phyloP scores from a whole-genome alignment of 805 yeast species.

The Lachancea quebecensis region DNA sequence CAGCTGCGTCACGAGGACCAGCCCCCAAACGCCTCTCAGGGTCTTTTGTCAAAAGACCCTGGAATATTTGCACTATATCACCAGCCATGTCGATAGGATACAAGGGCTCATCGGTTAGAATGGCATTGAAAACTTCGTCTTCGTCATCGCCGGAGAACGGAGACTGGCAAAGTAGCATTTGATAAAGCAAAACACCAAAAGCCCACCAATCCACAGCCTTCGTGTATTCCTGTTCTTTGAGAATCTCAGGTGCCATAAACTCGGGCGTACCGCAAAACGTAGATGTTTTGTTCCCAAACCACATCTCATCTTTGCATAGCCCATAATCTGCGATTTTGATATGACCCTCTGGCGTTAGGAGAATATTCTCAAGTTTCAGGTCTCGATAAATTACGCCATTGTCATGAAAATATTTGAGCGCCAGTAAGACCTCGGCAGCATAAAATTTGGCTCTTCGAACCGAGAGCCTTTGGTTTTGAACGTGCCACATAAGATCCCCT shows the following conservation, averaged over 20 bases:
- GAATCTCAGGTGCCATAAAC: slow-evolving; percentile 97
- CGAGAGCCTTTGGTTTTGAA: slow-evolving; percentile 84
- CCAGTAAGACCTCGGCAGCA: slow-evolving; percentile 92
- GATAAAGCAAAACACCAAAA: slow-evolving; percentile 91
- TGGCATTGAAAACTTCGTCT: slow-evolving; percentile 95
- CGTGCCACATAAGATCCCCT: slow-evolving; percentile 99
- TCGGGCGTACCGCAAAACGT: slow-evolving; percentile 99
- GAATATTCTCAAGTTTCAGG: slow-evolving; percentile 87
- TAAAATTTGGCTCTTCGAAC: slow-evolving; percentile 92
- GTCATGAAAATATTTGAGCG: slow-evolving; percentile 88
- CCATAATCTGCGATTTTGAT: slow-evolving; percentile 97
- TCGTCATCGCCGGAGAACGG: slow-evolving; percentile 97
- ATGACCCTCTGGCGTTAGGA: slow-evolving; percentile 86
- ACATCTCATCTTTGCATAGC: slow-evolving; percentile 89
- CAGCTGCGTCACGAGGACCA: slow-evolving; percentile 82
- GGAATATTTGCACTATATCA: slow-evolving; percentile 89
- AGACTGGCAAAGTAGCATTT: slow-evolving; percentile 92
- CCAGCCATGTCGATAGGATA: slow-evolving; percentile 97
- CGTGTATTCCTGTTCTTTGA: slow-evolving; percentile 86
- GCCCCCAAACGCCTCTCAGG: slow-evolving; percentile 80
- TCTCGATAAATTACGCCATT: slow-evolving; percentile 95
- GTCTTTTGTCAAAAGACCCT: slow-evolving; percentile 84
- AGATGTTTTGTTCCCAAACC: slow-evolving; percentile 75
- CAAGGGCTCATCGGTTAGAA: slow-evolving; percentile 90
- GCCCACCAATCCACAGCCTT: slow-evolving; percentile 99